Conservation (phyloP, 345 rosid genomes). For the Aegle marmelos region DNA sequence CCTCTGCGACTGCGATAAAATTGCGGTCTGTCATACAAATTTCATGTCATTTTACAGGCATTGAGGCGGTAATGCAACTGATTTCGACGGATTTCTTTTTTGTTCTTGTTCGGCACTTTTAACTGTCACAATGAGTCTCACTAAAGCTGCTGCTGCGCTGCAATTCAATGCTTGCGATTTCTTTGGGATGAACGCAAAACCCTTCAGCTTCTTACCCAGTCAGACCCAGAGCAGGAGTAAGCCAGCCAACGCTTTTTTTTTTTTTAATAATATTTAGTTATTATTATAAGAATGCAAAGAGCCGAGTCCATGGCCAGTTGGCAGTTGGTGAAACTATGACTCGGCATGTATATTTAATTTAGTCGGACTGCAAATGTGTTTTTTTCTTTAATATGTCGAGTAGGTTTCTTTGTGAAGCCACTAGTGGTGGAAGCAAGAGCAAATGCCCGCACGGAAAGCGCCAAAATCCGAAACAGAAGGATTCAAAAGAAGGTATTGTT, state of each 20-base stretch:
- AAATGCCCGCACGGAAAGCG: constrained; percentile 52
- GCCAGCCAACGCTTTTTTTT: constrained; percentile 6
- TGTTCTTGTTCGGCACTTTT: neutral
- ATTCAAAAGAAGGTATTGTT: constrained; percentile 60
- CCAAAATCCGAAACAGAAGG: constrained; percentile 67
- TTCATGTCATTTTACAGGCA: constrained; percentile 1
- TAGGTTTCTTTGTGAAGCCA: constrained; percentile 31
- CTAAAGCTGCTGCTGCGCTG: constrained; percentile 19
- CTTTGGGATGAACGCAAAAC: constrained; percentile 22
- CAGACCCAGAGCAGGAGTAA: constrained; percentile 24
- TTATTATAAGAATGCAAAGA: neutral
- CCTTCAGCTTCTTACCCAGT: constrained; percentile 13
- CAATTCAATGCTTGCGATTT: constrained; percentile 29
- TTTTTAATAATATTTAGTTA: too few species aligned
- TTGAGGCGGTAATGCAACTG: neutral
- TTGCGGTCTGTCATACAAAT: neutral
- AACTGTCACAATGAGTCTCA: constrained; percentile 19
- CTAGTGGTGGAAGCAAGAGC: constrained; percentile 50
- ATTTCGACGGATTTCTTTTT: neutral
- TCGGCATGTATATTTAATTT: neutral
- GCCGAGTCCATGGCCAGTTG: neutral
- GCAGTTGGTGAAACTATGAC: neutral
- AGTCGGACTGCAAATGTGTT: neutral
- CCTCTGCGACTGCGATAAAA: constrained; percentile 1
- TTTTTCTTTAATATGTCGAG: neutral